Conservation (phyloP, 1,284 basidiomycete genomes). For the Marasmius oreades region DNA sequence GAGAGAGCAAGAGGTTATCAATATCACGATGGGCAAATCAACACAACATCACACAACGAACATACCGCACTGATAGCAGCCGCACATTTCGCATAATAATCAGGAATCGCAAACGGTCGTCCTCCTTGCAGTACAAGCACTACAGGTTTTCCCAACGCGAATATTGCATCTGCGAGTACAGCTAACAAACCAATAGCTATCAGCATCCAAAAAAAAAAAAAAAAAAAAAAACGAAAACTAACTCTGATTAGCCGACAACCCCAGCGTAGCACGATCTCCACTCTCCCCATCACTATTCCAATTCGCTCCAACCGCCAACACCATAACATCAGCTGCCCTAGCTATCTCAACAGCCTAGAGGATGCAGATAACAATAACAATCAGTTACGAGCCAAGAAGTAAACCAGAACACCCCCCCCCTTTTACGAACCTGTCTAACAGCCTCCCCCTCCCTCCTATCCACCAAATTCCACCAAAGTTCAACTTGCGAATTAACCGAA, state of each 20-base stretch:
- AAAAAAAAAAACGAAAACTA: slow-evolving; percentile 1
- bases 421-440: slow-evolving; percentile 22
- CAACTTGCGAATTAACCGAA: slow-evolving; percentile 24
- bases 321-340: slow-evolving; percentile 23
- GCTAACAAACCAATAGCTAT: slow-evolving; percentile 14
- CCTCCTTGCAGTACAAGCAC: slow-evolving; percentile 27
- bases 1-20: not conserved
- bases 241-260: slow-evolving; percentile 28
- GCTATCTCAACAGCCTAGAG: slow-evolving; percentile 25
- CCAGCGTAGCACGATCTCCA: slow-evolving; percentile 25
- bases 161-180: slow-evolving; percentile 23
- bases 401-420: too few relatives aligned
- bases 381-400: too few relatives aligned
- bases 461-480: slow-evolving; percentile 28
- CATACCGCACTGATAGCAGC: slow-evolving; percentile 24
- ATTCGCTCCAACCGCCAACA: slow-evolving; percentile 27
- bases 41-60: too few relatives aligned
- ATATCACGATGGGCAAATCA: too few relatives aligned
- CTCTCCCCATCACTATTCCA: slow-evolving; percentile 30
- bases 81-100: slow-evolving; percentile 23
- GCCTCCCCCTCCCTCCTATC: slow-evolving; percentile 18
- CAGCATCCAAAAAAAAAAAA: not conserved
- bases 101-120: slow-evolving; percentile 25
- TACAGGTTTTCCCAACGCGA: slow-evolving; percentile 25
- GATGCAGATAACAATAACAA: too few relatives aligned